phyloP scores from a whole-genome alignment of 1,139 yeast species.

The Blastobotrys proliferans region DNA sequence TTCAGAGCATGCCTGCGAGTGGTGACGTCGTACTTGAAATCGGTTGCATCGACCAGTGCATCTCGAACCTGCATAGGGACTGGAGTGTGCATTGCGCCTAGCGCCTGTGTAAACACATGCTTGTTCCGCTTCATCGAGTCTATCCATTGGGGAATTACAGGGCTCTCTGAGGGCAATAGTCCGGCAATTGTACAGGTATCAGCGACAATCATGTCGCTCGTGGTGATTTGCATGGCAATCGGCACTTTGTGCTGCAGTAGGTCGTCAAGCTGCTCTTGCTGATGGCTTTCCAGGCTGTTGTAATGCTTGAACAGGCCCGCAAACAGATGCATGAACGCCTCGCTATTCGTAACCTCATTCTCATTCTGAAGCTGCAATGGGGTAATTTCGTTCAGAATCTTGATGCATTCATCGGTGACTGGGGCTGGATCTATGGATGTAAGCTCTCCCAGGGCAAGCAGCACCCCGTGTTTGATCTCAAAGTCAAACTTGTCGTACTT shows the following conservation, averaged over 20 bases:
- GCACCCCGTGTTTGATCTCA: conserved; percentile 26
- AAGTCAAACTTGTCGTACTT: conserved; percentile 17
- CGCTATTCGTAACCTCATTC: conserved; percentile 21
- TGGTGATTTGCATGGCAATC: conserved; percentile 12
- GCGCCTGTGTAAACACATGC: conserved; percentile 2
- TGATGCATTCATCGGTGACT: conserved; percentile 6
- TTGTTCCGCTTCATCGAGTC: background rate
- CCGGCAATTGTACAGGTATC: conserved; percentile 4
- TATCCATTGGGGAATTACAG: conserved; percentile 3
- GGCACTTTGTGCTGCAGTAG: conserved; percentile 1
- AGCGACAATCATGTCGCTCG: conserved; percentile 25
- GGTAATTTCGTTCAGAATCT: conserved; percentile 14
- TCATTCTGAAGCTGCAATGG: conserved; percentile 19
- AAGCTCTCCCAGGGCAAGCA: conserved; percentile 25
- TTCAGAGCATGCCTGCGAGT: conserved; percentile 17
- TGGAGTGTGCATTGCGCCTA: background rate
- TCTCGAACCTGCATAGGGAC: background rate
- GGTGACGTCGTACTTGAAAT: background rate
- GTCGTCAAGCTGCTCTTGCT: background rate
- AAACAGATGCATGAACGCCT: conserved; percentile 21
- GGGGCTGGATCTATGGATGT: background rate
- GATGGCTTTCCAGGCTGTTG: background rate
- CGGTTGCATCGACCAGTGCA: background rate
- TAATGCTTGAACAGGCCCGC: background rate
- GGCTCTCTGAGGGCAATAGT: background rate